phyloP scores from a whole-genome alignment of 129 eudicot species.

The Ambrosia trifida region DNA sequence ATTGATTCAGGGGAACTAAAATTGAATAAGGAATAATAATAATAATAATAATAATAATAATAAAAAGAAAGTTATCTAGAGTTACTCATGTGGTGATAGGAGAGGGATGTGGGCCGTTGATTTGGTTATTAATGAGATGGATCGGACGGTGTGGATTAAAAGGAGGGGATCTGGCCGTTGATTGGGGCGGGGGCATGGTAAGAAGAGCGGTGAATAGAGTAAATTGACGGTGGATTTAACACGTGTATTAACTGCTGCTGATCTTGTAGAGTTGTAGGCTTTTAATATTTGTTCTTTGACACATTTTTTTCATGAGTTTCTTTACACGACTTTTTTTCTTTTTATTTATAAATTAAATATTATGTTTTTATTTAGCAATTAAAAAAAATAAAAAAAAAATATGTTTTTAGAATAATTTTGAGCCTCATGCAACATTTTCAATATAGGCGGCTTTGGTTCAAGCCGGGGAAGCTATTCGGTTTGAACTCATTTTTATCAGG shows the following conservation, averaged over 20 bases:
- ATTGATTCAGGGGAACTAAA: constrained; percentile 2
- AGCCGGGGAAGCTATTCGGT: no score
- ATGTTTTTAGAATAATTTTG: no score
- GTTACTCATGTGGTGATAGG: constrained; percentile 11
- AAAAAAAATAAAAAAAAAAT: no score
- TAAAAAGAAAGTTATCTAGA: constrained; percentile 10
- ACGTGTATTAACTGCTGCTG: background rate
- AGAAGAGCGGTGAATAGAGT: background rate
- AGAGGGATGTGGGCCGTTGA: constrained; percentile 3
- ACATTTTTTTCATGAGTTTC: no score
- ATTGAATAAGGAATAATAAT: background rate
- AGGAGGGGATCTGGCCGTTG: constrained; percentile 4
- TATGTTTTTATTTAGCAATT: no score
- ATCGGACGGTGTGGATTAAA: constrained; percentile 15
- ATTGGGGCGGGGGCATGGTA: constrained; percentile 17
- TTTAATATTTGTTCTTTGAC: no score
- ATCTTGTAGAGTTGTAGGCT: no score
- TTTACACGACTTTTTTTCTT: no score
- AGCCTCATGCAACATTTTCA: no score
- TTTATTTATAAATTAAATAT: no score
- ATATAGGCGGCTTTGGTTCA: no score
- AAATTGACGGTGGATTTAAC: background rate
- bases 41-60: background rate
- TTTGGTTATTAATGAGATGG: background rate
- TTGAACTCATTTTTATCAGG: no score